A percentile compares a stretch with the other conserved stretches of the same genome.
Conservation (phyloP, 2,329 filamentous ascomycete species). For the Verticillium klebahnii region DNA sequence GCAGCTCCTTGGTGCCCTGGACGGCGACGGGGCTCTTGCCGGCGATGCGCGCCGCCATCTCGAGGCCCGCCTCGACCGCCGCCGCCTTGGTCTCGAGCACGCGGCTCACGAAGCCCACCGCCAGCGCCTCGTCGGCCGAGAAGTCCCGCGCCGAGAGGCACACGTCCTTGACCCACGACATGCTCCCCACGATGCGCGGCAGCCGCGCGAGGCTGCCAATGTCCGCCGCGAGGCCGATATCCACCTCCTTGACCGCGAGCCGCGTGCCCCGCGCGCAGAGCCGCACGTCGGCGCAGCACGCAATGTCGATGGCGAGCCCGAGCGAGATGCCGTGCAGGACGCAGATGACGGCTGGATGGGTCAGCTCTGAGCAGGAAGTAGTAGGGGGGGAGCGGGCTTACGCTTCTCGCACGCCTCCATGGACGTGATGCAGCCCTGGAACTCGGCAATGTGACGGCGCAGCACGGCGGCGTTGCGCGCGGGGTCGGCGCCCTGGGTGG, state of each 20-base stretch:
- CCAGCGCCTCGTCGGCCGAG: slow-evolving; percentile 60
- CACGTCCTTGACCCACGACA: slow-evolving; percentile 77
- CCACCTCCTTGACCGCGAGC: slow-evolving; percentile 75
- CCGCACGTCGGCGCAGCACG: slow-evolving; percentile 66
- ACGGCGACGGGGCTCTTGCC: slow-evolving; percentile 84
- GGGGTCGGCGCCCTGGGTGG: slow-evolving; percentile 40
- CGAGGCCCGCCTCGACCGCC: slow-evolving; percentile 57
- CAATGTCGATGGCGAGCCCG: slow-evolving; percentile 73
- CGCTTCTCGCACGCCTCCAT: slow-evolving; percentile 88
- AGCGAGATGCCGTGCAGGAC: slow-evolving; percentile 75
- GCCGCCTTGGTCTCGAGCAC: slow-evolving; percentile 60
- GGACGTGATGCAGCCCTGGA: slow-evolving; percentile 72
- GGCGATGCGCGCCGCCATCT: slow-evolving; percentile 62
- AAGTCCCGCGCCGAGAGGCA: slow-evolving; percentile 68
- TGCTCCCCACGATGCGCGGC: slow-evolving; percentile 66
- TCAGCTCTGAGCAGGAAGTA: slow-evolving; percentile 9
- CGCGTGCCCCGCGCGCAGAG: slow-evolving; percentile 55
- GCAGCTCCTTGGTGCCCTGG: slow-evolving; percentile 79
- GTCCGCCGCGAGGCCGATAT: slow-evolving; percentile 76
- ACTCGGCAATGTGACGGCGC: slow-evolving; percentile 67
- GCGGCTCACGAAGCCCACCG: slow-evolving; percentile 65
- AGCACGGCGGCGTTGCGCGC: slow-evolving; percentile 60
- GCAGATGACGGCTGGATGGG: slow-evolving; percentile 66
- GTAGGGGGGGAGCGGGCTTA: slow-evolving; percentile 30
- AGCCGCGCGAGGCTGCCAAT: slow-evolving; percentile 71